Evolutionary conservation across 2,329 filamentous ascomycete genomes (phyloP).

Genomic region (Magnaporthiopsis incrustans): DNA sequence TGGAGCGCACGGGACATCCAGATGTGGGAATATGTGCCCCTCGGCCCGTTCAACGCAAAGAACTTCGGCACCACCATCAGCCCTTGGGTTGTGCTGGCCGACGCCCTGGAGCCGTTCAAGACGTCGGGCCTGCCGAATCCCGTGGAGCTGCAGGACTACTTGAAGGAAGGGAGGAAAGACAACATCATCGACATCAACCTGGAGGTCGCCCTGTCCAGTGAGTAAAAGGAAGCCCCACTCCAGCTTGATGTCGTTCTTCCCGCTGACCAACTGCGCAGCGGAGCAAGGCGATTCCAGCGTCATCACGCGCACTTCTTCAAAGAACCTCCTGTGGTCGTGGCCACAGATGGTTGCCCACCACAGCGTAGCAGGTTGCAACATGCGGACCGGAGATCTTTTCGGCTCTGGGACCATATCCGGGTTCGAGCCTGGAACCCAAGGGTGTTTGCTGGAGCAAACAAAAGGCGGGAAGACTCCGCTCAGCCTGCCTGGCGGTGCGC

Average conservation of each 20-base stretch:
- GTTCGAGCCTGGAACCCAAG: slow-evolving; percentile 22
- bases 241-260: slow-evolving; percentile 24
- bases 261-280: slow-evolving; percentile 18
- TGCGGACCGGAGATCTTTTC: slow-evolving; percentile 31
- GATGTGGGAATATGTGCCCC: slow-evolving; percentile 49
- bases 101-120: slow-evolving; percentile 52
- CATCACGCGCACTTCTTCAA: slow-evolving; percentile 22
- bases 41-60: slow-evolving; percentile 55
- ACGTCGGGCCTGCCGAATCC: slow-evolving; percentile 24
- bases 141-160: slow-evolving; percentile 22
- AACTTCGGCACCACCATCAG: slow-evolving; percentile 51
- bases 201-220: too few relatives aligned
- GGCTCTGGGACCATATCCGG: slow-evolving; percentile 35
- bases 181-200: too few relatives aligned
- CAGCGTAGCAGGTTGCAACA: slow-evolving; percentile 9
- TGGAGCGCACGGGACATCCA: slow-evolving; percentile 59
- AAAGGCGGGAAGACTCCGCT: slow-evolving; percentile 25
- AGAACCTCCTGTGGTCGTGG: slow-evolving; percentile 6
- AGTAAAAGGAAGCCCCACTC: slow-evolving; percentile 19
- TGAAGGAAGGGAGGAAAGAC: too few relatives aligned
- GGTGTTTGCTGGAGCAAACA: slow-evolving; percentile 32
- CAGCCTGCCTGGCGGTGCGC: slow-evolving; percentile 20
- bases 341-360: slow-evolving; percentile 7
- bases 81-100: slow-evolving; percentile 53
- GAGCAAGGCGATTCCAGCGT: slow-evolving; percentile 14